Conservation (phyloP, 805 yeast species). For the Wickerhamomyces bisporus region DNA sequence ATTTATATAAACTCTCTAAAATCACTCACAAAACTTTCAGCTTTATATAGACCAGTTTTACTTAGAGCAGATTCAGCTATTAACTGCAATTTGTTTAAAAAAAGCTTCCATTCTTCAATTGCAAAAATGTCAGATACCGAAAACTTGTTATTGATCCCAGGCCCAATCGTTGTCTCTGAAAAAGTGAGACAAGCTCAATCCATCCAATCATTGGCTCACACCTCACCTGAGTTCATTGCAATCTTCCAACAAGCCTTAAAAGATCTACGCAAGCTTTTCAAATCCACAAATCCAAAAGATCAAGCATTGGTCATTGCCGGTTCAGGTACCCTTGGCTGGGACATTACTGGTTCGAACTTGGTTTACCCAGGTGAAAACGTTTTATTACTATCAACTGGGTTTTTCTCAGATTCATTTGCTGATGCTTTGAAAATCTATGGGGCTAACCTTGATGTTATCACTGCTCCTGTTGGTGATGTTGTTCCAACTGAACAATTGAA, state of each 20-base stretch:
- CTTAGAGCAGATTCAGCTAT: not conserved
- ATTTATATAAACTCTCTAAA: not conserved
- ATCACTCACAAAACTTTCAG: not conserved
- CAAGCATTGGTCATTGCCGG: constrained; percentile 85
- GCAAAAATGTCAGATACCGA: constrained; percentile 22
- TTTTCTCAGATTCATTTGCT: constrained; percentile 78
- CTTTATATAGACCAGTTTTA: not conserved
- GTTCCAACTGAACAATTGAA: constrained; percentile 56
- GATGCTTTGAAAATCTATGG: constrained; percentile 70
- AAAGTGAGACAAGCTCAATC: constrained; percentile 75
- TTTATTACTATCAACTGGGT: constrained; percentile 85
- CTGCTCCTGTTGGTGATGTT: constrained; percentile 69
- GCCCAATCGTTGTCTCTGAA: constrained; percentile 82
- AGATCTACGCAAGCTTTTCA: constrained; percentile 69
- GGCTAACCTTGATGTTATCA: constrained; percentile 65
- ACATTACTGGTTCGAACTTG: constrained; percentile 75
- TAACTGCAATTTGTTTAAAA: too few species aligned
- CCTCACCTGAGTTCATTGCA: constrained; percentile 74
- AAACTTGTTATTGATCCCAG: constrained; percentile 62
- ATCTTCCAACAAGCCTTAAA: constrained; percentile 66
- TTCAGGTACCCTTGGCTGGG: constrained; percentile 96
- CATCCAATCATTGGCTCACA: constrained; percentile 84
- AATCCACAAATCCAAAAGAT: constrained; percentile 57
- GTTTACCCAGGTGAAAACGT: constrained; percentile 62
- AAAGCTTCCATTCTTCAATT: not conserved